These are phyloP conservation scores for Fragaria iinumae DNA, from an alignment of 306 rosid species.

Conservation along the genomic window DNA sequence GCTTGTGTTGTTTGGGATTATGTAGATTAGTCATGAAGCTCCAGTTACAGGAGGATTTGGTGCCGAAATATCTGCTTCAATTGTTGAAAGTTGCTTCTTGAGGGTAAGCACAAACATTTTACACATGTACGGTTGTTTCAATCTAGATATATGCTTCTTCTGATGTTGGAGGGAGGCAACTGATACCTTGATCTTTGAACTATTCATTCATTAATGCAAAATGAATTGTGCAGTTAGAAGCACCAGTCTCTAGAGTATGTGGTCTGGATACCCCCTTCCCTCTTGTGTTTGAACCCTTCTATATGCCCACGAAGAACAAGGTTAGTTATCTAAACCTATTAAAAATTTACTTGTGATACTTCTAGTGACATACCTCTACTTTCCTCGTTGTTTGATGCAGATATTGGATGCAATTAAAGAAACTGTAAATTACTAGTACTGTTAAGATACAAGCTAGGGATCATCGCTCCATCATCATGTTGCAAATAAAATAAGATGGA, in stretches of 20 bases:
- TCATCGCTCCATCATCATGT: background rate
- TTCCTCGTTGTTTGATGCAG: constrained; percentile 45
- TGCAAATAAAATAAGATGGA: background rate
- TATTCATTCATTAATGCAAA: background rate
- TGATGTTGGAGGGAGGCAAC: background rate
- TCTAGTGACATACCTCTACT: background rate
- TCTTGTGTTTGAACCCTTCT: constrained; percentile 94
- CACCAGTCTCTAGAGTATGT: constrained; percentile 86
- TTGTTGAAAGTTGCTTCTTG: constrained; percentile 84
- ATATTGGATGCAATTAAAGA: constrained; percentile 91
- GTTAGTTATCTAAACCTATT: constrained; percentile 31
- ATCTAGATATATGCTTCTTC: background rate
- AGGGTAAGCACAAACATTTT: constrained; percentile 53
- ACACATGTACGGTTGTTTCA: background rate
- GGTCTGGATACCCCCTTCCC: constrained; percentile 98
- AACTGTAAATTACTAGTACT: constrained; percentile 61
- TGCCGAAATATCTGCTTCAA: constrained; percentile 93
- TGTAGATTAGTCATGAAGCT: constrained; percentile 98
- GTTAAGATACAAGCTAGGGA: background rate
- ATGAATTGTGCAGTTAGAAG: constrained; percentile 59
- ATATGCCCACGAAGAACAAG: constrained; percentile 93
- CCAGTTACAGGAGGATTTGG: constrained; percentile 96
- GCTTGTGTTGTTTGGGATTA: no score
- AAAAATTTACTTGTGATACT: background rate
- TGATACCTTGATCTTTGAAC: constrained; percentile 10